These are phyloP conservation scores for Fusarium anguioides DNA, from an alignment of 2,329 filamentous ascomycete genomes.

Conservation along the genomic window DNA sequence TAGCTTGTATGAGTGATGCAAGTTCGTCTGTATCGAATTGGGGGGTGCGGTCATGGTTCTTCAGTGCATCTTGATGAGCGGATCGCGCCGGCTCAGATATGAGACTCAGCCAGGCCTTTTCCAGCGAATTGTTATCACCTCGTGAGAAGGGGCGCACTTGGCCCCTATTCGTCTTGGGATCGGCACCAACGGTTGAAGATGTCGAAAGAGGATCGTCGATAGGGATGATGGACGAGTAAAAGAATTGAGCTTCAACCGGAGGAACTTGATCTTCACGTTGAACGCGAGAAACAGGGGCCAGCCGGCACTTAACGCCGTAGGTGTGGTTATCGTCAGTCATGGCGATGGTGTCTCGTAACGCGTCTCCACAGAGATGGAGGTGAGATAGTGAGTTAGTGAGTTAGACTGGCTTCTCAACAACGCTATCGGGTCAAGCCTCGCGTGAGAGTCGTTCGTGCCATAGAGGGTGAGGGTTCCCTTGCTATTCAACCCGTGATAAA, in stretches of 20 bases:
- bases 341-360: constrained; percentile 10
- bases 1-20: constrained; percentile 52
- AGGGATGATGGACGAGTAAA: constrained; percentile 83
- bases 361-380: constrained; percentile 8
- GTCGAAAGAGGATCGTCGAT: constrained; percentile 90
- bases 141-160: constrained; percentile 81
- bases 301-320: constrained; percentile 68
- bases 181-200: constrained; percentile 61
- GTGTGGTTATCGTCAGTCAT: constrained; percentile 59
- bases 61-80: constrained; percentile 57
- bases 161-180: constrained; percentile 65
- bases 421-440: constrained; percentile 27
- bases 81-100: constrained; percentile 59
- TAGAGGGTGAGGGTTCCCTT: constrained; percentile 25
- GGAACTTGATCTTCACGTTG: constrained; percentile 63
- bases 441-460: constrained; percentile 32
- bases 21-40: constrained; percentile 32
- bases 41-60: constrained; percentile 7
- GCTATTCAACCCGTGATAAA: constrained; percentile 13
- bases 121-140: constrained; percentile 82
- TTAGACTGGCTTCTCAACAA: constrained; percentile 8
- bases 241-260: constrained; percentile 77
- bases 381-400: not conserved
- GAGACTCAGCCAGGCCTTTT: constrained; percentile 79
- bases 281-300: constrained; percentile 58